Evolutionary conservation across 768 basidiomycete genomes (phyloP).

Genomic region (Boletus patriciae): DNA sequence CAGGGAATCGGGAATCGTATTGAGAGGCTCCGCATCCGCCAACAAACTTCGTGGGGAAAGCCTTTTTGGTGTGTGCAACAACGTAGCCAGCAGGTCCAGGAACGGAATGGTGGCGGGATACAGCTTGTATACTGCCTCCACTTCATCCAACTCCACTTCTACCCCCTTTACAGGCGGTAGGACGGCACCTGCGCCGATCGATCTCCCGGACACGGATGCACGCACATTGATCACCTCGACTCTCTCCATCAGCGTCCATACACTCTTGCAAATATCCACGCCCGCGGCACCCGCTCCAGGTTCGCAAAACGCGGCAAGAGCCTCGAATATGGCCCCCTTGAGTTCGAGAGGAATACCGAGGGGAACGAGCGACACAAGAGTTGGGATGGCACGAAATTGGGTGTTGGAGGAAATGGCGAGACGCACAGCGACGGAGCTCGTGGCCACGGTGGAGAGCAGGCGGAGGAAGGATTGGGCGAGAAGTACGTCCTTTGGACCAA

Average conservation of each 20-base stretch:
- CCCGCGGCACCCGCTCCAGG: slow-evolving; percentile 74
- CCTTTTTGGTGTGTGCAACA: slow-evolving; percentile 82
- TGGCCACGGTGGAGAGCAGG: slow-evolving; percentile 73
- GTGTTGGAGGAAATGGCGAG: slow-evolving; percentile 73
- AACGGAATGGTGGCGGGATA: slow-evolving; percentile 93
- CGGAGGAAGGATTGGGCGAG: slow-evolving; percentile 80
- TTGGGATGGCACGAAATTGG: slow-evolving; percentile 79
- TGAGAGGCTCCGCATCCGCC: slow-evolving; percentile 56
- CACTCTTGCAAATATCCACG: slow-evolving; percentile 76
- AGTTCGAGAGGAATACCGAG: slow-evolving; percentile 85
- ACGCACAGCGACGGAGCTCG: slow-evolving; percentile 74
- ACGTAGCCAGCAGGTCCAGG: slow-evolving; percentile 73
- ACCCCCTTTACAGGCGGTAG: slow-evolving; percentile 71
- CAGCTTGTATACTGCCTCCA: slow-evolving; percentile 72
- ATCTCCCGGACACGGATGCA: slow-evolving; percentile 34
- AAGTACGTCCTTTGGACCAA: slow-evolving; percentile 70
- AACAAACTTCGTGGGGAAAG: slow-evolving; percentile 60
- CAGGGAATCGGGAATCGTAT: slow-evolving; percentile 76
- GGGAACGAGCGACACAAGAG: slow-evolving; percentile 74
- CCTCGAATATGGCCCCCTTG: slow-evolving; percentile 81
- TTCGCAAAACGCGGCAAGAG: slow-evolving; percentile 78
- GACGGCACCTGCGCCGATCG: slow-evolving; percentile 27
- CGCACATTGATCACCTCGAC: slow-evolving; percentile 82
- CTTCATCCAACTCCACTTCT: slow-evolving; percentile 83
- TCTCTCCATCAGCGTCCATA: slow-evolving; percentile 85